phyloP scores from a whole-genome alignment of 2,329 filamentous ascomycete species.

The Pseudocercospora fijiensis region DNA sequence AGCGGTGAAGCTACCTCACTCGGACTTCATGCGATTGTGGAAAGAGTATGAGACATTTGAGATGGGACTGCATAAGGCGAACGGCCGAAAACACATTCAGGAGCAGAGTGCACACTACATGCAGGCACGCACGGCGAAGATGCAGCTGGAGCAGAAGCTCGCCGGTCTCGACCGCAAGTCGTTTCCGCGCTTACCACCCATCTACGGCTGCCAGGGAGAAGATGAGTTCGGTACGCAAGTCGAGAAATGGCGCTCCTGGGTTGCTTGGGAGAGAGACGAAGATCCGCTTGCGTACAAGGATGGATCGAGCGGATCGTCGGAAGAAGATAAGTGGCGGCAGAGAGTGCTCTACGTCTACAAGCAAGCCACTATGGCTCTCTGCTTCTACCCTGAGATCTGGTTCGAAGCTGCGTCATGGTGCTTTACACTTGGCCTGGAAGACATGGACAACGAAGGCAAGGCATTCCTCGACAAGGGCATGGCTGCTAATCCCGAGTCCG shows the following conservation, averaged over 20 bases:
- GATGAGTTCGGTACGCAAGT: constrained; percentile 82
- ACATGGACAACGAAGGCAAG: constrained; percentile 59
- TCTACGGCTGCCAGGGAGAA: constrained; percentile 81
- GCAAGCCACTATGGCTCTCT: constrained; percentile 86
- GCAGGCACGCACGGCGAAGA: constrained; percentile 89
- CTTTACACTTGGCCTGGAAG: constrained; percentile 69
- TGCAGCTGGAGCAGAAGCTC: constrained; percentile 85
- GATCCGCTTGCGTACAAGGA: constrained; percentile 83
- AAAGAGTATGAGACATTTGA: constrained; percentile 98
- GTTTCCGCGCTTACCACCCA: constrained; percentile 76
- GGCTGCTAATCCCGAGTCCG: constrained; percentile 88
- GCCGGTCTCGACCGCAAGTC: constrained; percentile 73
- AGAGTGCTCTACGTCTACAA: constrained; percentile 89
- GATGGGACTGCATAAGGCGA: constrained; percentile 87
- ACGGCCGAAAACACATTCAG: constrained; percentile 89
- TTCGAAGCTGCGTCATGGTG: constrained; percentile 93
- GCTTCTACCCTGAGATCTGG: constrained; percentile 96
- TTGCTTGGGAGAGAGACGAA: constrained; percentile 82
- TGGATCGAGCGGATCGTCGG: constrained; percentile 45
- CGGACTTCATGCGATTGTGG: constrained; percentile 81
- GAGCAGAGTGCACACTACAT: constrained; percentile 92
- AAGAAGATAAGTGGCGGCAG: constrained; percentile 74
- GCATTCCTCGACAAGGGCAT: constrained; percentile 81
- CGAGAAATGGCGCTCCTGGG: constrained; percentile 88
- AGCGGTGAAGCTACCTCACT: constrained; percentile 82